phyloP scores from a whole-genome alignment of 1,284 basidiomycete species.

The Sphaerobolus stellatus region DNA sequence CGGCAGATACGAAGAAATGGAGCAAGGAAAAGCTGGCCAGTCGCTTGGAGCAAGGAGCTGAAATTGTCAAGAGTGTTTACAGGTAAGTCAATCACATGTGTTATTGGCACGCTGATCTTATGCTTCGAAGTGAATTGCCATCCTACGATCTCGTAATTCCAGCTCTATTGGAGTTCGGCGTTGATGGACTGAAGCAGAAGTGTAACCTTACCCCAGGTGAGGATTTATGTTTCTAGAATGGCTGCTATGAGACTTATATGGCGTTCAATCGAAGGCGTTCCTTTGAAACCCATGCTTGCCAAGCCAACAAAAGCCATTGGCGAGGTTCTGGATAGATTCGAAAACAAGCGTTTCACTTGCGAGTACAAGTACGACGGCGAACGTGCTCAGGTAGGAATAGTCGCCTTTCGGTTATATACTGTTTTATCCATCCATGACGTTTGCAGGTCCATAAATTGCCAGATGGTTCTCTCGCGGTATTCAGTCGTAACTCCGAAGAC shows the following conservation, averaged over 20 bases:
- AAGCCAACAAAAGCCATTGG: constrained; percentile 99
- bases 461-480: constrained; percentile 82
- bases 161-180: constrained; percentile 79
- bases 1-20: constrained; percentile 67
- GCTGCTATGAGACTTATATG: neutral
- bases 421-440: neutral
- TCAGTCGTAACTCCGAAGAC: constrained; percentile 97
- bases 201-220: constrained; percentile 91
- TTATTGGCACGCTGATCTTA: neutral
- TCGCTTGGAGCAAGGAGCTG: constrained; percentile 78
- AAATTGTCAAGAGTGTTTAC: constrained; percentile 87
- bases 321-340: constrained; percentile 98
- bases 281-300: constrained; percentile 99
- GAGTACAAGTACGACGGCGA: constrained; percentile 99
- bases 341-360: constrained; percentile 94
- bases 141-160: constrained; percentile 95
- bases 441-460: constrained; percentile 76
- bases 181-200: constrained; percentile 65
- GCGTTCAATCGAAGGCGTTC: constrained; percentile 52
- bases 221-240: constrained; percentile 11
- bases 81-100: constrained; percentile 51
- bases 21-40: constrained; percentile 71
- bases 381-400: constrained; percentile 75
- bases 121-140: constrained; percentile 76
- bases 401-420: neutral